A percentile compares a stretch with the other conserved stretches of the same genome.
These are phyloP conservation scores for Didymella segeticola DNA, from an alignment of 2,329 filamentous ascomycete genomes.

Conservation along the genomic window DNA sequence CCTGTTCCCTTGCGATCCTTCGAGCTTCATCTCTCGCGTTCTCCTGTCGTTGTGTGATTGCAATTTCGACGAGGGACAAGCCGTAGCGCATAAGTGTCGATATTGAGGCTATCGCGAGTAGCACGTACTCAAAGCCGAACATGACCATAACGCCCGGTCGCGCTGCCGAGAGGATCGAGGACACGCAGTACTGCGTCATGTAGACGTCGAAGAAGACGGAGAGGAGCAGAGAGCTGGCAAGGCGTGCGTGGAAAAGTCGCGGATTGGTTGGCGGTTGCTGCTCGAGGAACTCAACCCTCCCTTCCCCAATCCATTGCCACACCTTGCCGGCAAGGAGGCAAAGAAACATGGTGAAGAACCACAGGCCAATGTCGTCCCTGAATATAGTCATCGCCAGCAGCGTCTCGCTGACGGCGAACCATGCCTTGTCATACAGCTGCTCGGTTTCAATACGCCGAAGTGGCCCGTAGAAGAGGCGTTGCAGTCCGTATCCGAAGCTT, in stretches of 20 bases:
- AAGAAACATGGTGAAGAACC: constrained; percentile 97
- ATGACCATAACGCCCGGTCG: constrained; percentile 99
- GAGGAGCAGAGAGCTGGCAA: constrained; percentile 78
- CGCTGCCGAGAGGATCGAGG: constrained; percentile 83
- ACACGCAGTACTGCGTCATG: constrained; percentile 81
- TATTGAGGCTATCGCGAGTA: constrained; percentile 79
- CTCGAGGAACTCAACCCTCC: constrained; percentile 90
- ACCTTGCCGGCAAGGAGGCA: constrained; percentile 91
- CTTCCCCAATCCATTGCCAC: constrained; percentile 98
- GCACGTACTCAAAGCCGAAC: constrained; percentile 97
- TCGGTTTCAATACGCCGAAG: constrained; percentile 94
- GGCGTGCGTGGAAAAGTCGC: constrained; percentile 81
- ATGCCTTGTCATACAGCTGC: constrained; percentile 95
- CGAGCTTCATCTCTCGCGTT: constrained; percentile 60
- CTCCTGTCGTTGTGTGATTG: constrained; percentile 77
- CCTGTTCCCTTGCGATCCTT: constrained; percentile 63
- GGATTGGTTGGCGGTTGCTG: constrained; percentile 93
- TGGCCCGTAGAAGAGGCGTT: constrained; percentile 87
- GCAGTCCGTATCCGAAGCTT: constrained; percentile 83
- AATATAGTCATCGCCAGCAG: constrained; percentile 98
- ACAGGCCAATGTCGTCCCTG: constrained; percentile 89
- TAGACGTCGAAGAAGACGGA: constrained; percentile 81
- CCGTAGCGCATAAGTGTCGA: constrained; percentile 81
- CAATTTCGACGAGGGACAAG: constrained; percentile 78
- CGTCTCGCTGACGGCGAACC: constrained; percentile 98